phyloP scores from a whole-genome alignment of 1,284 basidiomycete species.

The Leucoagaricus sp. region DNA sequence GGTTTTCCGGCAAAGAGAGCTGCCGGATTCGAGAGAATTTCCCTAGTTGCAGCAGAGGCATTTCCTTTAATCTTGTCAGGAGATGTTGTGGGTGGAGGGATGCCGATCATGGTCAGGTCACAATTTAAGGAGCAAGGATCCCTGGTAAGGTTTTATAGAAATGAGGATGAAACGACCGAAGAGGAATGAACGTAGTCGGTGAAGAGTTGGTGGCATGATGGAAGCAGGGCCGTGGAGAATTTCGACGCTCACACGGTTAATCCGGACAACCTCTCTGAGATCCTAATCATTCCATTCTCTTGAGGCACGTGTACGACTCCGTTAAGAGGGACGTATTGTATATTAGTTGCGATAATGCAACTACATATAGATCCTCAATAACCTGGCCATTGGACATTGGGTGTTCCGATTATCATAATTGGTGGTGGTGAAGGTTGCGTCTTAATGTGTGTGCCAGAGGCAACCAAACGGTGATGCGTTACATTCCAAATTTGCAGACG shows the following conservation, averaged over 20 bases:
- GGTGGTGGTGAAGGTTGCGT: slow-evolving; percentile 41
- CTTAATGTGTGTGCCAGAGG: slow-evolving; percentile 51
- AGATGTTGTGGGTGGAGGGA: slow-evolving; percentile 12
- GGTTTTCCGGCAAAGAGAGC: slow-evolving; percentile 22
- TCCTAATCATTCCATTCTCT: too few relatives aligned
- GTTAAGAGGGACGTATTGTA: too few relatives aligned
- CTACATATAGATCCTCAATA: too few relatives aligned
- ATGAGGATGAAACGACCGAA: background rate
- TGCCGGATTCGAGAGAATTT: slow-evolving; percentile 25
- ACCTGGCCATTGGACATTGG: background rate
- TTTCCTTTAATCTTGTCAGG: slow-evolving; percentile 43
- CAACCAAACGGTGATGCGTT: slow-evolving; percentile 47
- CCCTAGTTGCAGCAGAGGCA: slow-evolving; percentile 40
- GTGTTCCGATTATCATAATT: slow-evolving; percentile 20
- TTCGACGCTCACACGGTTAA: too few relatives aligned
- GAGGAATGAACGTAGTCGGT: background rate
- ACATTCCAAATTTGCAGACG: slow-evolving; percentile 10
- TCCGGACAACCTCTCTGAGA: too few relatives aligned
- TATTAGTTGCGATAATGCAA: background rate
- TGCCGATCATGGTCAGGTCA: background rate
- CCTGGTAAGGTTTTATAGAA: background rate
- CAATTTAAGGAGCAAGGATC: background rate
- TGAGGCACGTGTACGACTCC: too few relatives aligned
- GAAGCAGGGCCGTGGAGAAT: background rate
- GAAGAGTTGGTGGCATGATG: background rate